Percentiles rank a stretch among this genome's conserved stretches.
phyloP scores from a whole-genome alignment of 2,329 filamentous ascomycete species.

The Pezicula radicicola region DNA sequence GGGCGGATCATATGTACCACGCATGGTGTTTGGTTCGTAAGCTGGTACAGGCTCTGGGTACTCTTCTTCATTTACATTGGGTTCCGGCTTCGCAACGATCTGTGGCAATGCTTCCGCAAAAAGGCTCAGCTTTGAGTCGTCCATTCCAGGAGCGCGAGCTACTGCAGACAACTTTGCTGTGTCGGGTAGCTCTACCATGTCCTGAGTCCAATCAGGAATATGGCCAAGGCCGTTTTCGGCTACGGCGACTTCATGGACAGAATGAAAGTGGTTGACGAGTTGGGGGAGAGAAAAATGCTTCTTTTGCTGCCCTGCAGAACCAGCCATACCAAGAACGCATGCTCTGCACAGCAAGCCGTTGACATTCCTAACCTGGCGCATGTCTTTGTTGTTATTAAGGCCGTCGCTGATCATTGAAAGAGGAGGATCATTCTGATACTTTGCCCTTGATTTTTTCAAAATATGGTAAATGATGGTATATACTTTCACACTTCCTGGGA shows the following conservation, averaged over 20 bases:
- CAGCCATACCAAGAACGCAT: slow-evolving; percentile 38
- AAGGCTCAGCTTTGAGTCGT: slow-evolving; percentile 49
- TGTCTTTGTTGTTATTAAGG: slow-evolving; percentile 51
- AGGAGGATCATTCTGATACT: slow-evolving; percentile 54
- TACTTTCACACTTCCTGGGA: slow-evolving; percentile 60
- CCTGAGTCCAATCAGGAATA: slow-evolving; percentile 50
- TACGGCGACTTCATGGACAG: slow-evolving; percentile 25
- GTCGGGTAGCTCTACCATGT: slow-evolving; percentile 60
- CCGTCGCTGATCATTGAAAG: slow-evolving; percentile 59
- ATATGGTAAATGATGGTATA: slow-evolving; percentile 63
- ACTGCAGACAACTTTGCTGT: slow-evolving; percentile 44
- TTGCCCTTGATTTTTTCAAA: slow-evolving; percentile 51
- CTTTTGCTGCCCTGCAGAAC: slow-evolving; percentile 25
- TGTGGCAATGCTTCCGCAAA: slow-evolving; percentile 48
- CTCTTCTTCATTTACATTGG: not conserved
- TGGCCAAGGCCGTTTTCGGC: slow-evolving; percentile 25
- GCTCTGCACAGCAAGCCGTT: slow-evolving; percentile 53
- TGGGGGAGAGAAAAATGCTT: slow-evolving; percentile 53
- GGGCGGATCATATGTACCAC: slow-evolving; percentile 10
- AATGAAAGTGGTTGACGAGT: slow-evolving; percentile 57
- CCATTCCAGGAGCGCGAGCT: slow-evolving; percentile 50
- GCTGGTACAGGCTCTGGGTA: not conserved
- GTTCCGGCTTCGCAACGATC: slow-evolving; percentile 26
- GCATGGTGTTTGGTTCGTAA: not conserved
- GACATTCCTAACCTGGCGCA: slow-evolving; percentile 53